Conservation (phyloP, 331 rosid species). For the Acacia pycnantha region DNA sequence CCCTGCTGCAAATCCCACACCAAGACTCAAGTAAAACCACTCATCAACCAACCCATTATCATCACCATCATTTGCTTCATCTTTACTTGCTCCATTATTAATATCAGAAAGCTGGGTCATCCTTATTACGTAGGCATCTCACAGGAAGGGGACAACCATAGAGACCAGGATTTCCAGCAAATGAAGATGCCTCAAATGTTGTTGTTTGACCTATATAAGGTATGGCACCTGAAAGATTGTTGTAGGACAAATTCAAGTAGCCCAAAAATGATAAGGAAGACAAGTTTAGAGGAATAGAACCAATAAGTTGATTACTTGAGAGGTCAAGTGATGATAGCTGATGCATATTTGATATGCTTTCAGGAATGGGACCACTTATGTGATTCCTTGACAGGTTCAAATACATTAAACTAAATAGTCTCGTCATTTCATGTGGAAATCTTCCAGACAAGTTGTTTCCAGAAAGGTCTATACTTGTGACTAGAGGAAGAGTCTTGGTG, state of each 20-base stretch:
- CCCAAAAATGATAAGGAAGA: constrained; percentile 43
- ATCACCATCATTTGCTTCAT: background rate
- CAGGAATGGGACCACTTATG: constrained; percentile 37
- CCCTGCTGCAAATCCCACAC: constrained; percentile 54
- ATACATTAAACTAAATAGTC: constrained; percentile 30
- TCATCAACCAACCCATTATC: constrained; percentile 29
- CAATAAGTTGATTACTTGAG: constrained; percentile 43
- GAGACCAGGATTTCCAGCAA: constrained; percentile 42
- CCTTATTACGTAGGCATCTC: constrained; percentile 29
- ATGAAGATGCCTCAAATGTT: constrained; percentile 41
- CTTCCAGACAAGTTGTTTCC: constrained; percentile 39
- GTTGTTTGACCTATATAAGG: constrained; percentile 39
- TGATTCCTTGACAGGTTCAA: constrained; percentile 47
- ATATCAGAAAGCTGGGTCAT: background rate
- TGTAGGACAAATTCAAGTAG: constrained; percentile 43
- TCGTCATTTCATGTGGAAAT: constrained; percentile 42
- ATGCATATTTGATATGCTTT: constrained; percentile 36
- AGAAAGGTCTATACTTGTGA: constrained; percentile 35
- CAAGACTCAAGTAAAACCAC: constrained; percentile 54
- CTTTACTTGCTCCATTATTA: background rate
- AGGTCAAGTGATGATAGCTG: constrained; percentile 49
- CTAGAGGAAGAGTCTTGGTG: too few species aligned
- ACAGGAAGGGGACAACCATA: constrained; percentile 42
- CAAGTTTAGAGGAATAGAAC: constrained; percentile 44
- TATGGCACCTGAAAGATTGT: constrained; percentile 41